Evolutionary conservation across 805 yeast species (phyloP).

Genomic region (Lipomyces japonicus): DNA sequence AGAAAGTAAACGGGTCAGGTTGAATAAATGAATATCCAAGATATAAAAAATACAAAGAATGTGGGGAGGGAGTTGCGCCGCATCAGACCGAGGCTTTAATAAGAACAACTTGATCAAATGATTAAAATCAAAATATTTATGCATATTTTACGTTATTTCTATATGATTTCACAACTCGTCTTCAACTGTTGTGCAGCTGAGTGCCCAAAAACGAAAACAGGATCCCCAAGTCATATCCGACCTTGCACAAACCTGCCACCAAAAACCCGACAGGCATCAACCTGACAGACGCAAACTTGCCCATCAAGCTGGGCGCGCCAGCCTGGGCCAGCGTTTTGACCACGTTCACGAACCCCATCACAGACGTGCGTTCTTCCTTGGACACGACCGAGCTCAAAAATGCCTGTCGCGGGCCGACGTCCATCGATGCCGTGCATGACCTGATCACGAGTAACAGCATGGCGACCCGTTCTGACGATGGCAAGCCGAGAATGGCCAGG

Average conservation of each 20-base stretch:
- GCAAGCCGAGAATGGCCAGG: slow-evolving; percentile 51
- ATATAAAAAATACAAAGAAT: neutral
- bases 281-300: slow-evolving; percentile 54
- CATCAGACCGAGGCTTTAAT: neutral
- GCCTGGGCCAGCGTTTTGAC: slow-evolving; percentile 83
- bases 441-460: slow-evolving; percentile 52
- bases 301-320: slow-evolving; percentile 77
- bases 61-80: neutral
- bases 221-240: slow-evolving; percentile 37
- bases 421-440: slow-evolving; percentile 72
- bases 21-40: no score
- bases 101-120: neutral
- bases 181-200: slow-evolving; percentile 11
- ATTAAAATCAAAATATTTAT: neutral
- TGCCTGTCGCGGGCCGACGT: slow-evolving; percentile 86
- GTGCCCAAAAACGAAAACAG: slow-evolving; percentile 15
- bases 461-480: slow-evolving; percentile 45
- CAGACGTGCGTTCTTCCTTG: slow-evolving; percentile 62
- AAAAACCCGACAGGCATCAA: slow-evolving; percentile 35
- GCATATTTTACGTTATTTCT: neutral
- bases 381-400: slow-evolving; percentile 65
- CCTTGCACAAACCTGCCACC: slow-evolving; percentile 38
- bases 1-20: no score
- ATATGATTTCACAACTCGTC: neutral
- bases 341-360: slow-evolving; percentile 81